Evolutionary conservation across 345 rosid genomes (phyloP), one percentile per base, ranked within the genome.

Genomic region (Aquilaria malaccensis): DNA sequence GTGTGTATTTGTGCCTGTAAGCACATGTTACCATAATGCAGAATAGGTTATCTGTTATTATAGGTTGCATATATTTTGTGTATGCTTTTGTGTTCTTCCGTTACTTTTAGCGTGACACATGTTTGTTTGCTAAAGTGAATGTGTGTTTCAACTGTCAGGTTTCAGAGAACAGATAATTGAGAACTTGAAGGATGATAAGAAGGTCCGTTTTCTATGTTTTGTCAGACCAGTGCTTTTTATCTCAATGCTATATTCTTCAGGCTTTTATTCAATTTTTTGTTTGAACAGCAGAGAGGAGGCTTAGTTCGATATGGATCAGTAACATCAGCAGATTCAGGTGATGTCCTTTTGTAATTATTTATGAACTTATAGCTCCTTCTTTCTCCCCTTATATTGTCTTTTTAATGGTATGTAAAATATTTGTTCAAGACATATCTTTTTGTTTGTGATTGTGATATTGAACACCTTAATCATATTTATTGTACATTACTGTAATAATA

Each of bases 261-360:
- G 57, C 30, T 43, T 48, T 41, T 52, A 60, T 45, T 33, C 37
- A 61, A 30, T 59, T 49, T 22, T 31, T 46, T 50, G 41, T 41
- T 50, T 33, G 67, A 4, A 54, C 62, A 56, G 60, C 65, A 83
- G 84, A 83, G 70, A 57, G 80, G 81, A 77, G 75, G 70, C 45
- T 77, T 80, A 43, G 77, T 63, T 30, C 81, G 81, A 58, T 72
- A 80, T 66, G 87, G 85, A 54, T 78, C 93, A 13, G 72, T 78
- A 43, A 78, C 82, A 46, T 86, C 93, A 29, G 70, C 70, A 30
- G 76, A 65, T 70, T 80, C 93, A 77, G 82, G 89, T 83, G 68
- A 46, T 52, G 13, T 41, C 11, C 57, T 56, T 63, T 45, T 60
- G 13, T 6, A 30, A 51, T 15, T 30, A 31, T 15, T 22, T 13